Conservation (phyloP, 2,329 filamentous ascomycete species). For the Alternaria conjuncta region DNA sequence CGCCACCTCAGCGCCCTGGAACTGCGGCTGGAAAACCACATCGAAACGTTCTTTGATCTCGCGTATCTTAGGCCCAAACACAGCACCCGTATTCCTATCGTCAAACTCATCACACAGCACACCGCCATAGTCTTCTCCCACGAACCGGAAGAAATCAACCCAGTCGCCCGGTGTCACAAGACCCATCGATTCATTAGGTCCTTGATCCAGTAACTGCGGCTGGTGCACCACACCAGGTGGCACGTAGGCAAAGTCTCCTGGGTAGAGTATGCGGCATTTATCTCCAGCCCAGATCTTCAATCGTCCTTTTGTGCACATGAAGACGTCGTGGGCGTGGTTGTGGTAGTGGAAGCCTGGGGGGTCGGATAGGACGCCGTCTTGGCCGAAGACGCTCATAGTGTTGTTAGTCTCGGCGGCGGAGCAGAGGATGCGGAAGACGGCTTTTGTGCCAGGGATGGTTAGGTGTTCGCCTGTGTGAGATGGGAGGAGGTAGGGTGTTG, state of each 20-base stretch:
- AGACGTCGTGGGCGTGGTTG: slow-evolving; percentile 26
- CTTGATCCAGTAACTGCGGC: slow-evolving; percentile 20
- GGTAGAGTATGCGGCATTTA: slow-evolving; percentile 22
- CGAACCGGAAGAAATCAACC: slow-evolving; percentile 31
- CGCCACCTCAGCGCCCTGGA: slow-evolving; percentile 15
- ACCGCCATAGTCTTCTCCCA: slow-evolving; percentile 23
- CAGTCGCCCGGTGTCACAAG: slow-evolving; percentile 27
- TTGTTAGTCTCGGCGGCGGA: slow-evolving; percentile 22
- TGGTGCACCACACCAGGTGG: slow-evolving; percentile 26
- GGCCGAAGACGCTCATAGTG: slow-evolving; percentile 25
- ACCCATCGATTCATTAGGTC: slow-evolving; percentile 22
- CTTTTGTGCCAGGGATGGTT: slow-evolving; percentile 24
- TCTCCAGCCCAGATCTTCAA: slow-evolving; percentile 25
- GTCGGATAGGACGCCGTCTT: slow-evolving; percentile 25
- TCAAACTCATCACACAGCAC: slow-evolving; percentile 26
- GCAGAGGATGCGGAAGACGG: slow-evolving; percentile 23
- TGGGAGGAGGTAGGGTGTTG: slow-evolving; percentile 22
- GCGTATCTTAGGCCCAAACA: slow-evolving; percentile 21
- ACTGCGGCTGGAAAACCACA: slow-evolving; percentile 22
- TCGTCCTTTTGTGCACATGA: slow-evolving; percentile 28
- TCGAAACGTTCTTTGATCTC: slow-evolving; percentile 30
- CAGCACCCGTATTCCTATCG: slow-evolving; percentile 11
- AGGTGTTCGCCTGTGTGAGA: slow-evolving; percentile 24
- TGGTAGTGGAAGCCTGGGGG: slow-evolving; percentile 30
- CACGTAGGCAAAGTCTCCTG: slow-evolving; percentile 28